Evolutionary conservation across 768 basidiomycete genomes (phyloP).

Genomic region (Cystobasidium ongulense): DNA sequence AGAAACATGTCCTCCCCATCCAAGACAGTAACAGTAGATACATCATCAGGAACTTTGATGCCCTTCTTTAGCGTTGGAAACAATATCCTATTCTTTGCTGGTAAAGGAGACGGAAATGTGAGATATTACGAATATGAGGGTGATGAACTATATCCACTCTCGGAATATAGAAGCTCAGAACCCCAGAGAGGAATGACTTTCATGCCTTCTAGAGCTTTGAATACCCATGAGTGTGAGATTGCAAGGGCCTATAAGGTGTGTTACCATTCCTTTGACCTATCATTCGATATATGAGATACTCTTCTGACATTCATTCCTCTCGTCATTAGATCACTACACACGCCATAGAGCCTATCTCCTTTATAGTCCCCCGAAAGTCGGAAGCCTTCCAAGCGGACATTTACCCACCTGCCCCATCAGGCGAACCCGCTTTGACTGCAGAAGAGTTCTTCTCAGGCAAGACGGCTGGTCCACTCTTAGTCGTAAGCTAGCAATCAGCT

Average conservation of each 20-base stretch:
- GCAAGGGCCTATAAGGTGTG: conserved; percentile 76
- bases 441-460: conserved; percentile 82
- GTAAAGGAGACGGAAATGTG: conserved; percentile 94
- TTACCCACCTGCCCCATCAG: conserved; percentile 80
- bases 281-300: not conserved
- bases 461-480: conserved; percentile 63
- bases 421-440: conserved; percentile 69
- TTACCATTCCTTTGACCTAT: conserved; percentile 47
- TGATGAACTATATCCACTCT: conserved; percentile 60
- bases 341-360: conserved; percentile 80
- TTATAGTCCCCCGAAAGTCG: conserved; percentile 91
- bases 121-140: conserved; percentile 91
- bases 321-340: conserved; percentile 33
- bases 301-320: not conserved
- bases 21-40: conserved; percentile 73
- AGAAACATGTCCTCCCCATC: conserved; percentile 59
- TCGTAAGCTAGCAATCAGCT: conserved; percentile 49
- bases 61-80: conserved; percentile 96
- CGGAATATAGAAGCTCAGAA: conserved; percentile 79
- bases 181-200: conserved; percentile 97
- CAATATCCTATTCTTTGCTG: conserved; percentile 57
- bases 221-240: conserved; percentile 85
- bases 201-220: conserved; percentile 83
- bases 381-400: conserved; percentile 97
- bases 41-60: conserved; percentile 88